phyloP scores from a whole-genome alignment of 495 filamentous ascomycete species.

The Penicillium fimorum region DNA sequence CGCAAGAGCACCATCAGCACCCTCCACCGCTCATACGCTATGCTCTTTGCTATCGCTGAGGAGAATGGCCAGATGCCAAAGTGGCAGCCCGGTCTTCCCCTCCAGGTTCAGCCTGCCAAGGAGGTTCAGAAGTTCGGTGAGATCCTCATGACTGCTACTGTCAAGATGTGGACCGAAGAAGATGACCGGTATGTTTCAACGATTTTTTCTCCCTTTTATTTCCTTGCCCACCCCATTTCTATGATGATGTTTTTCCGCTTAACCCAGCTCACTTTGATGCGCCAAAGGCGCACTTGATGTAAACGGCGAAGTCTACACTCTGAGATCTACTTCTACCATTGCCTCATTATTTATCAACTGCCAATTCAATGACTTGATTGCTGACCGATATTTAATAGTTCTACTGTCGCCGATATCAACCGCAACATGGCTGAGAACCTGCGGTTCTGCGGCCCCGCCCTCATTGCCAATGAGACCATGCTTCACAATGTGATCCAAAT shows the following conservation, averaged over 20 bases:
- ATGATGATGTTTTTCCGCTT: conserved; percentile 90
- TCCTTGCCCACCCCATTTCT: conserved; percentile 25
- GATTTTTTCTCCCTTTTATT: conserved; percentile 29
- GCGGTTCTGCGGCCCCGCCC: conserved; percentile 84
- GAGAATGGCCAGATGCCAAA: conserved; percentile 74
- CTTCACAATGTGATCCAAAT: conserved; percentile 66
- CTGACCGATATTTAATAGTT: conserved; percentile 54
- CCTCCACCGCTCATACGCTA: conserved; percentile 88
- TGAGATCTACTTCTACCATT: conserved; percentile 25
- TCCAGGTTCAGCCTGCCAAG: conserved; percentile 70
- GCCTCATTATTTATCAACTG: conserved; percentile 11
- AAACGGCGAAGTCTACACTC: conserved; percentile 70
- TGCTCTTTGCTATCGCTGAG: conserved; percentile 82
- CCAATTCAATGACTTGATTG: conserved; percentile 16
- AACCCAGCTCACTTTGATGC: conserved; percentile 99
- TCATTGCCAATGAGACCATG: conserved; percentile 65
- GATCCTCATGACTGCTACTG: conserved; percentile 78
- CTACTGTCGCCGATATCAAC: conserved; percentile 92
- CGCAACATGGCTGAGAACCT: conserved; percentile 90
- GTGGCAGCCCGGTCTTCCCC: conserved; percentile 85
- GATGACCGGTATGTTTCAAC: conserved; percentile 72
- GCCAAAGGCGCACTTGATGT: conserved; percentile 76
- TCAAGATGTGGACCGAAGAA: conserved; percentile 84
- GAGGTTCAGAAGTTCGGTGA: conserved; percentile 85
- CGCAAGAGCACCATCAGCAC: conserved; percentile 87